Evolutionary conservation across 2,329 filamentous ascomycete genomes (phyloP), one percentile per base, ranked within the genome.

Genomic region (Trichoderma koningii): DNA sequence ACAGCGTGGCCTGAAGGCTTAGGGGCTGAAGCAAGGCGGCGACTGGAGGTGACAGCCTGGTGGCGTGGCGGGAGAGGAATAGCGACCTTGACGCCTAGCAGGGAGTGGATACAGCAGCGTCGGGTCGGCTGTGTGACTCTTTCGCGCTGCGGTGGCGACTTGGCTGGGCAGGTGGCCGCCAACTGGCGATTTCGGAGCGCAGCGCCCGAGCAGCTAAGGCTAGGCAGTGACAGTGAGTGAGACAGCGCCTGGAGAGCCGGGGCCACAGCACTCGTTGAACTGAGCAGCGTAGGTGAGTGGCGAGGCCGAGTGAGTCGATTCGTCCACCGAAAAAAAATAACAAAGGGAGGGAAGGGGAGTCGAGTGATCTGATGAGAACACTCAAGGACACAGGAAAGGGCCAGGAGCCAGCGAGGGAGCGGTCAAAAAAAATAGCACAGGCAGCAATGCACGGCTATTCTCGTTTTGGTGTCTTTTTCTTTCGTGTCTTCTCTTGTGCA

Each of bases 181-280:
- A 71, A 69, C 67, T 76, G 76, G 75, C 76, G 76, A 76, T 73
- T 75, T 76, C 76, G 76, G 76, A 77, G 74, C 70, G 66, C 50
- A 47, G 60, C 69, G 71, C 72, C 73, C 71, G 50, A 28, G 64
- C 60, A 64, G 64, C 59, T 41, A 56, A 23, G 42, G 51, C 51
- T 63, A 57, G 60, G 64, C 64, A 66, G 64, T 66, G 61, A 55
- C 64, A 66, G 65, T 55, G 48, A 66, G 60, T 34, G 61, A 50
- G 65, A 53, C 55, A 65, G 56, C 34, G 60, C 60, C 60, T 63
- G 48, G 64, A 51, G 64, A 34, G 59, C 28, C 51, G 50, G 64
- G 59, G 57, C 51, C 60, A 57, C 64, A 55, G 64, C 42, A 60
- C 51, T 53, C 30, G 38, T 56, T 42, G 3, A 56, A 66, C 42